phyloP scores from a whole-genome alignment of 768 basidiomycete genomes.

The Tricholoma hemisulphureum region DNA sequence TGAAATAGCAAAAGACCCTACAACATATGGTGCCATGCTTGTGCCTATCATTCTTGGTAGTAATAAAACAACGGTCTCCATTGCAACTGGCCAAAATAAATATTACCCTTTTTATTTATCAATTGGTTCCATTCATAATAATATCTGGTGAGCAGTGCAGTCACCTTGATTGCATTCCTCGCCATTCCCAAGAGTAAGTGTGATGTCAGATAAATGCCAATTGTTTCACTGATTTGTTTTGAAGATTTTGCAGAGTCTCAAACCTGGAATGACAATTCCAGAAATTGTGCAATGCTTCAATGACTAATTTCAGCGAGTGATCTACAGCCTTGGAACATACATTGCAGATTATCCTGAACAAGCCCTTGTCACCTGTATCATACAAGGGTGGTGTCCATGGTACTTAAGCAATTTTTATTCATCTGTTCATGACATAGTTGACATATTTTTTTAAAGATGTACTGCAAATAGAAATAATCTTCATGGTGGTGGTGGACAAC shows the following conservation, averaged over 20 bases:
- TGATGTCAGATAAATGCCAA: background rate
- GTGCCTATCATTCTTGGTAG: background rate
- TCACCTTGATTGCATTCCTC: background rate
- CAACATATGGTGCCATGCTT: background rate
- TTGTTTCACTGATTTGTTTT: conserved; percentile 16
- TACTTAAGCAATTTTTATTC: no score
- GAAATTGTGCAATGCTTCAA: conserved; percentile 23
- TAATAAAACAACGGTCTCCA: no score
- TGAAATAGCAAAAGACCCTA: background rate
- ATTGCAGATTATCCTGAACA: conserved; percentile 35
- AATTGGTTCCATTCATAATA: no score
- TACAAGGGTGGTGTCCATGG: conserved; percentile 26
- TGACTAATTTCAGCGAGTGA: conserved; percentile 21
- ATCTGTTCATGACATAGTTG: no score
- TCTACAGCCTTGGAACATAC: conserved; percentile 27
- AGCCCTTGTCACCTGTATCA: conserved; percentile 18
- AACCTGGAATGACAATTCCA: conserved; percentile 19
- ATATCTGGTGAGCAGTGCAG: background rate
- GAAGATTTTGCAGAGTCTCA: conserved; percentile 17
- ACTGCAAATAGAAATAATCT: no score
- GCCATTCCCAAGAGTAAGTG: background rate
- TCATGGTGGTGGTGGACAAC: no score
- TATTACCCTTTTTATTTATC: background rate
- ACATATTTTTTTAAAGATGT: conserved; percentile 25
- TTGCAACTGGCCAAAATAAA: background rate